Evolutionary conservation across 345 rosid genomes (phyloP), one percentile per base, ranked within the genome.

Genomic region (Jatropha curcas): DNA sequence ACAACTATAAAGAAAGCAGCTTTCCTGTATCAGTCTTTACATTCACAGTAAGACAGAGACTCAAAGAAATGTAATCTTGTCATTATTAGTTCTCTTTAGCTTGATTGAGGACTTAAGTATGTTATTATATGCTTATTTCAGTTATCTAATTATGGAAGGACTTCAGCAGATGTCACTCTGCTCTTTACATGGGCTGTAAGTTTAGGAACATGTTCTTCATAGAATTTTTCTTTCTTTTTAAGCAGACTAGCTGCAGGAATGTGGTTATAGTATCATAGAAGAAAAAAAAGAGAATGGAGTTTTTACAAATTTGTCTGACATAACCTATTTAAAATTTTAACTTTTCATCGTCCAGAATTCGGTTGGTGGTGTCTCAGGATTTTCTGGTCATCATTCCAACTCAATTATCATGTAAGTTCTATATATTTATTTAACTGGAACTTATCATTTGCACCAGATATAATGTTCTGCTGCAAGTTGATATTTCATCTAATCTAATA

Each of bases 151-250:
- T 80, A 79, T 61, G 96, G 98, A 74, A 84, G 84, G 56, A 83
- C 90, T 70, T 51, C 79, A 37, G 98, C 99, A 14, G 82, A 90
- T 79, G 89, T 79, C 72, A 89, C 94, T 45, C 81, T 92, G 84
- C 92, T 95, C 76, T 95, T 92, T 79, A 89, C 98, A 30, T 95
- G 98, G 97, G 85, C 97, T 41, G 99, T 95, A 81, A 88, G 97
- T 81, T 73, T 24, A 41, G 65, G 56, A 51, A 35, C 8, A 55
- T 72, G 30, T 39, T 51, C 7, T 64, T 13, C n/a, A n/a, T 6
- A 1, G 10, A 39, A 12, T 41, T 41, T 13, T 41, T 10, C 11
- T 41, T 41, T 41, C 45, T 41, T 41, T 2, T 41, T 13, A 13
- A 41, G 45, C 45, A 41, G 39, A 3, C 1, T 41, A 41, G 11